A percentile compares a stretch with the other conserved stretches of the same genome.
These are phyloP conservation scores for Dendrothele bispora DNA, from an alignment of 768 basidiomycete genomes.

Conservation along the genomic window DNA sequence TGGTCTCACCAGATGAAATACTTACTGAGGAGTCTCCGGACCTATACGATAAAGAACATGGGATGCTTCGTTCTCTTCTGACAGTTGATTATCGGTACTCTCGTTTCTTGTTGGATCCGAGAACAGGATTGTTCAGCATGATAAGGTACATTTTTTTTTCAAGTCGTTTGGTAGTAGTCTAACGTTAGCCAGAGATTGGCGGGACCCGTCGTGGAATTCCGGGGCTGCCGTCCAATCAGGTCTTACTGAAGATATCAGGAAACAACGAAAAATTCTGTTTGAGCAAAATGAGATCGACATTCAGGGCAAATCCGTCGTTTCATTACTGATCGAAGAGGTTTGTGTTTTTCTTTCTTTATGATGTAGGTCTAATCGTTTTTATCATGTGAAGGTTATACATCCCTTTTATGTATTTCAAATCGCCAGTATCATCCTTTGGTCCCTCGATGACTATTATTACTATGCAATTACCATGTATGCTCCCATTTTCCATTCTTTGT, in stretches of 20 bases:
- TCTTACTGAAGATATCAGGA: conserved; percentile 48
- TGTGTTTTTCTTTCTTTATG: conserved; percentile 12
- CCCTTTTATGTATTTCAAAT: conserved; percentile 99
- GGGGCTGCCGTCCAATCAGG: conserved; percentile 65
- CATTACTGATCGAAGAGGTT: conserved; percentile 89
- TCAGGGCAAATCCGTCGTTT: conserved; percentile 76
- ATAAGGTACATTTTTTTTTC: conserved; percentile 55
- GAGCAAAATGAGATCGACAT: conserved; percentile 89
- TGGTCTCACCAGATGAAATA: conserved; percentile 28
- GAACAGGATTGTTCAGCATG: conserved; percentile 79
- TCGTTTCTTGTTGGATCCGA: conserved; percentile 83
- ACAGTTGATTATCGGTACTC: conserved; percentile 92
- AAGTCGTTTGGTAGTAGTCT: conserved; percentile 4
- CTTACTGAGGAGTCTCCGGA: conserved; percentile 29
- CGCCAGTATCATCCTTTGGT: conserved; percentile 92
- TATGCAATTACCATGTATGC: conserved; percentile 46
- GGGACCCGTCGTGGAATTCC: conserved; percentile 73
- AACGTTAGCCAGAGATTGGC: conserved; percentile 72
- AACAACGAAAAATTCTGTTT: conserved; percentile 75
- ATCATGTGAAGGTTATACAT: conserved; percentile 69
- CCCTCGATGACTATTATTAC: conserved; percentile 93
- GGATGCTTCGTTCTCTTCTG: conserved; percentile 51
- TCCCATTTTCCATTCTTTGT: conserved; percentile 63
- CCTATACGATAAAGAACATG: conserved; percentile 28
- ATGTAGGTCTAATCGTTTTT: not conserved